Base-by-base conservation (phyloP, 352 stramenopile genomes). In the Albugo candida region DNA sequence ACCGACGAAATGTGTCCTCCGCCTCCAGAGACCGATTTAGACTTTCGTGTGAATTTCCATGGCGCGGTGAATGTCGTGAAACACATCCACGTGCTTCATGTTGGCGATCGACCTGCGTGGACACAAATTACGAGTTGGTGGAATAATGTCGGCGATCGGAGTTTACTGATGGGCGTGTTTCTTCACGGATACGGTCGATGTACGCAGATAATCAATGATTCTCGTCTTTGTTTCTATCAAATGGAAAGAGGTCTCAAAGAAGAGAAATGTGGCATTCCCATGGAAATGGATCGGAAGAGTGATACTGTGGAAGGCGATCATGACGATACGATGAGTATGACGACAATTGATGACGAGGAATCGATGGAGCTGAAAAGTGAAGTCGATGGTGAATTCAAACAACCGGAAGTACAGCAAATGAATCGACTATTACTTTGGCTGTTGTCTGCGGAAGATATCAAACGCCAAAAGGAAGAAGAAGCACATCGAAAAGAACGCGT, bases 321-420 rank as follows among this genome's bases (percentile, higher is more conserved):
- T 37, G 50, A 52, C 21, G 50, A 66, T 4, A 53, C 47, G 12
- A 56, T 37, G 39, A 71, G 57, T 36, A 70, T 59, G n/a, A 42
- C 56, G 13, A 75, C 61, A 13, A 66, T 51, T 20, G 59, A 64
- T 43, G 38, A 43, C 13, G 58, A 55, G 39, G 59, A 63, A 53
- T 43, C n/a, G 46, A 49, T 12, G 57, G 51, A 11, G 20, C 34
- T 50, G 5, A 14, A 43, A 12, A 16, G 39, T 1, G 14, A 19
- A n/a, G 43, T 13, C 11, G 31, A 18, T 34, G 50, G 34, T 13
- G 49, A 6, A 41, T 92, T 85, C 48, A 87, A 85, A 55, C 76
- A 88, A 51, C 79, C 79, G 0, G 79, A 92, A 48, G 79, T 92
- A 49, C 79, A 92, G 53, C 70, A 83, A 47, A 92, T 92, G 79